A percentile compares a stretch with the other conserved stretches of the same genome.
These are phyloP conservation scores for Fusarium circinatum DNA, from an alignment of 2,329 filamentous ascomycete genomes.

Conservation along the genomic window DNA sequence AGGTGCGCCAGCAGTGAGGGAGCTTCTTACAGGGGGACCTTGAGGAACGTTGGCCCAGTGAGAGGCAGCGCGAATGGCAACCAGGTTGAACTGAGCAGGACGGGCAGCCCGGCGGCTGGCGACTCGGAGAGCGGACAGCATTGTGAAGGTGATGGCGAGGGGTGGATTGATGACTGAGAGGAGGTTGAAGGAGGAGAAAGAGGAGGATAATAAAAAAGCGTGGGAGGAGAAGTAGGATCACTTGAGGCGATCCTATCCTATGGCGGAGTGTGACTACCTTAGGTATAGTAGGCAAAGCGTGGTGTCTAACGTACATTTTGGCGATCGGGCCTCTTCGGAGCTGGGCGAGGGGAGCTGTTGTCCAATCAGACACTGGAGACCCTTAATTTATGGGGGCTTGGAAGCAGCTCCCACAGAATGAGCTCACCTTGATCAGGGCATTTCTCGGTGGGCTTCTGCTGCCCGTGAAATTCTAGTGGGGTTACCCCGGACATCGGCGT, in stretches of 20 bases:
- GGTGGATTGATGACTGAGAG: slow-evolving; percentile 16
- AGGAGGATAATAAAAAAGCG: slow-evolving; percentile 17
- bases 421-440: slow-evolving; percentile 34
- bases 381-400: slow-evolving; percentile 30
- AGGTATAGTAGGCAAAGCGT: slow-evolving; percentile 15
- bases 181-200: slow-evolving; percentile 27
- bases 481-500: slow-evolving; percentile 46
- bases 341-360: slow-evolving; percentile 20
- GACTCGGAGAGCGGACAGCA: slow-evolving; percentile 67
- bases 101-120: slow-evolving; percentile 61
- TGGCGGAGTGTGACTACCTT: slow-evolving; percentile 38
- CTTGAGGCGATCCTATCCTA: slow-evolving; percentile 42
- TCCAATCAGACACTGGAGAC: slow-evolving; percentile 29
- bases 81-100: slow-evolving; percentile 51
- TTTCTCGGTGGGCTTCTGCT: slow-evolving; percentile 23
- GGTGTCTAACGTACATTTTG: slow-evolving; percentile 38
- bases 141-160: slow-evolving; percentile 48
- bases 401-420: slow-evolving; percentile 22
- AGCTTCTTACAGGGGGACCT: slow-evolving; percentile 84
- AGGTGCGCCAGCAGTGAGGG: slow-evolving; percentile 24
- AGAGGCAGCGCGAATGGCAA: slow-evolving; percentile 69
- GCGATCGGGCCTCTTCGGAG: slow-evolving; percentile 40
- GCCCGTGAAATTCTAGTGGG: slow-evolving; percentile 33
- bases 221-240: slow-evolving; percentile 21
- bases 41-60: slow-evolving; percentile 93